phyloP scores from a whole-genome alignment of 2,329 filamentous ascomycete genomes.

The Aspergillus chevalieri region DNA sequence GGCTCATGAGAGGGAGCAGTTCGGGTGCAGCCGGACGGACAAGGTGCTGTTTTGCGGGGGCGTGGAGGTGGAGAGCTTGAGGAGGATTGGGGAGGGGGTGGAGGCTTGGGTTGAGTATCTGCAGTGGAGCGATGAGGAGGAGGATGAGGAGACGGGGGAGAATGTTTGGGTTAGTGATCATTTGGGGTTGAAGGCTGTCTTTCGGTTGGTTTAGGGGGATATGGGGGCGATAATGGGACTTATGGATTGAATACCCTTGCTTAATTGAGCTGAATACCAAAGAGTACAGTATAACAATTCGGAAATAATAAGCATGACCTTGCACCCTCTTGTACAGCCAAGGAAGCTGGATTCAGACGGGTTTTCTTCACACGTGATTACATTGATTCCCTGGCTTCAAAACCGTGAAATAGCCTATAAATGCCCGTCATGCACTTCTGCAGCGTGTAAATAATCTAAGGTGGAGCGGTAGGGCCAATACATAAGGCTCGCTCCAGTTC shows the following conservation, averaged over 20 bases:
- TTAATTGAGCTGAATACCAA: background rate
- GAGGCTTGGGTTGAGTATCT: constrained; percentile 29
- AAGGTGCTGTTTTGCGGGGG: constrained; percentile 46
- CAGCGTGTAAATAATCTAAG: too few relatives aligned
- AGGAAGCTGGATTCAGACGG: too few relatives aligned
- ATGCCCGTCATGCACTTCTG: too few relatives aligned
- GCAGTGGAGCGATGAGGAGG: constrained; percentile 2
- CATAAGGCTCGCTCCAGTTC: too few relatives aligned
- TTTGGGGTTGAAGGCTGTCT: constrained; percentile 38
- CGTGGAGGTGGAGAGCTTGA: constrained; percentile 28
- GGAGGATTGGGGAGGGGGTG: constrained; percentile 45
- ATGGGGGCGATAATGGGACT: background rate
- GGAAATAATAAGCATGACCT: too few relatives aligned
- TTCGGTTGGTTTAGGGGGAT: background rate
- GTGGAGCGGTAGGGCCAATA: too few relatives aligned
- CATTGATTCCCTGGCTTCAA: too few relatives aligned
- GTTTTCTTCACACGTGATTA: too few relatives aligned
- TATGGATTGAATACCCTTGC: background rate
- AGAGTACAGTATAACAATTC: too few relatives aligned
- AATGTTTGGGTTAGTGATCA: constrained; percentile 49
- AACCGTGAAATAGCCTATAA: too few relatives aligned
- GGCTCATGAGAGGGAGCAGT: constrained; percentile 35
- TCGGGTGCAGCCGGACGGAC: constrained; percentile 51
- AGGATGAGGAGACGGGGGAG: constrained; percentile 31
- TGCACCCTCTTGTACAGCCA: too few relatives aligned